Evolutionary conservation across 805 yeast genomes (phyloP), one percentile per base, ranked within the genome.

Genomic region (Wickerhamomyces subpelliculosus): DNA sequence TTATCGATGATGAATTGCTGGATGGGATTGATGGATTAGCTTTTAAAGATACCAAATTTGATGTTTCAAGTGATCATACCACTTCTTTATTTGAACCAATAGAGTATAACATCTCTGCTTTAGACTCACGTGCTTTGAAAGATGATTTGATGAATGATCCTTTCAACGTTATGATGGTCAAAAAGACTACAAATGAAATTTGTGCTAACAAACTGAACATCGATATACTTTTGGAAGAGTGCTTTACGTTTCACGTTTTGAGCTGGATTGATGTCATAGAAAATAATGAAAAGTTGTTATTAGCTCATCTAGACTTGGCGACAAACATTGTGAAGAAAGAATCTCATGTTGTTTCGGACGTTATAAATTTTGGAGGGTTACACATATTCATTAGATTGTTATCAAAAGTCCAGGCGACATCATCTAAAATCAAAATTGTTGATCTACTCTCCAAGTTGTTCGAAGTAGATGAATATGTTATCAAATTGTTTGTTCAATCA

Each of bases 401-500:
- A n/a, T n/a, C n/a, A n/a, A n/a, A n/a, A n/a, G n/a, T n/a, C n/a
- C n/a, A n/a, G n/a, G n/a, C n/a, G n/a, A n/a, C n/a, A n/a, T n/a
- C n/a, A n/a, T n/a, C n/a, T 8, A 40, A 46, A 32, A 7, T 25
- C 2, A 14, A 16, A 4, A 20, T 45, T 4, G 37, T 40, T 6
- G 35, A 31, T 4, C n/a, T 51, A 2, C 35, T 52, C 7, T 18
- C n/a, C 1, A 2, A 12, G 2, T 14, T 48, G 1, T 40, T 68
- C 19, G 45, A 54, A n/a, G 3, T 16, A 10, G 45, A 49, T 9
- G 63, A 61, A 13, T 47, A 44, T 19, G 64, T 69, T 2, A 42
- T 69, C 11, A 52, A 63, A 4, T 57, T 62, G 61, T 67, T 70
- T 42, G 60, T 70, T 5, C 64, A 72, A 4, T 57, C 67, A 36